Evolutionary conservation across 192 early-diverging fungal genomes (phyloP).

Genomic region (Lobulomyces angularis): DNA sequence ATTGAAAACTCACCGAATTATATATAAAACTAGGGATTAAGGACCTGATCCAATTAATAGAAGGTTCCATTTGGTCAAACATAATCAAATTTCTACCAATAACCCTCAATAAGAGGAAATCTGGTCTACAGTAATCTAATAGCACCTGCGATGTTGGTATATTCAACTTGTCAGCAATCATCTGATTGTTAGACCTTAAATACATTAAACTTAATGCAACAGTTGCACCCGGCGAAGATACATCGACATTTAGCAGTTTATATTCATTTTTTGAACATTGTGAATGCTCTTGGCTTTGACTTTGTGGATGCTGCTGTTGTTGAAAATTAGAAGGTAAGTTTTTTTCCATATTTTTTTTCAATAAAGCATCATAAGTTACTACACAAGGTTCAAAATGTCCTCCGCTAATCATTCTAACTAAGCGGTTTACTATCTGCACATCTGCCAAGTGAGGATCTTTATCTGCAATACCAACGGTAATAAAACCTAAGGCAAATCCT

Average conservation of each 20-base stretch:
- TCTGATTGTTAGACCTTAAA: slow-evolving; percentile 60
- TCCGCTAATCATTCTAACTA: no score
- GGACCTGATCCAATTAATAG: slow-evolving; percentile 46
- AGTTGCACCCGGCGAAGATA: slow-evolving; percentile 49
- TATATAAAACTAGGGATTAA: slow-evolving; percentile 53
- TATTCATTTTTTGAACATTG: slow-evolving; percentile 4
- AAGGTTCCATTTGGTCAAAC: slow-evolving; percentile 54
- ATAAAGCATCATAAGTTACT: slow-evolving; percentile 16
- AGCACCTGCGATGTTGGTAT: slow-evolving; percentile 41
- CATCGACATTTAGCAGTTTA: slow-evolving; percentile 25
- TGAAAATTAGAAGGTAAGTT: background rate
- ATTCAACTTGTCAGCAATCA: slow-evolving; percentile 50
- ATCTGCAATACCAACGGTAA: slow-evolving; percentile 56
- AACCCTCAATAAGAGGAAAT: slow-evolving; percentile 55
- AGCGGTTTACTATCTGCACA: slow-evolving; percentile 39
- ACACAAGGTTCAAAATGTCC: slow-evolving; percentile 5
- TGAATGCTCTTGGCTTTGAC: background rate
- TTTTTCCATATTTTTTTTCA: background rate
- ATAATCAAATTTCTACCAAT: slow-evolving; percentile 62
- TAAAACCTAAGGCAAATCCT: slow-evolving; percentile 75
- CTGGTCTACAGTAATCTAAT: slow-evolving; percentile 61
- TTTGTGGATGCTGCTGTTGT: slow-evolving; percentile 3
- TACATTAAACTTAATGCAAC: slow-evolving; percentile 77
- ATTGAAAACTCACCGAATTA: slow-evolving; percentile 5
- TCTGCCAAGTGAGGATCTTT: slow-evolving; percentile 36